Conservation (phyloP, 257 asterid genomes). For the Leptodermis oblonga region DNA sequence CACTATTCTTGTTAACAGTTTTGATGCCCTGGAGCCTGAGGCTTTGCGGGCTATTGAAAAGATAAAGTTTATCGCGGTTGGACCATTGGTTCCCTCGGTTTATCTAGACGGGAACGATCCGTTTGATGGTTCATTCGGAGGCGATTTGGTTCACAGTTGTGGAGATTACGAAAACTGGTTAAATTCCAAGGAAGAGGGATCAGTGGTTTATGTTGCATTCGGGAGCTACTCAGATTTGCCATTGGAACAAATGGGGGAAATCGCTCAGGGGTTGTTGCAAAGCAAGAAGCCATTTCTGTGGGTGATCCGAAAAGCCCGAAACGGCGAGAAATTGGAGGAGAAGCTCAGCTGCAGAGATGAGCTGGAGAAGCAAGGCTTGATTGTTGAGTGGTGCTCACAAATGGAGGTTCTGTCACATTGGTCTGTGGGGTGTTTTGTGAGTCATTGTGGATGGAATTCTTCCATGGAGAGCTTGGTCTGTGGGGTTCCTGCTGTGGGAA, state of each 20-base stretch:
- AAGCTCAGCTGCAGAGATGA: slow-evolving; percentile 16
- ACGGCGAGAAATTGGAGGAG: neutral
- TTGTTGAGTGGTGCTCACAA: slow-evolving; percentile 31
- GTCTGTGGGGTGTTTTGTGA: slow-evolving; percentile 26
- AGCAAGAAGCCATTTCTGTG: slow-evolving; percentile 28
- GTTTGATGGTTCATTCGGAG: slow-evolving; percentile 32
- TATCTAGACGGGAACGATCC: slow-evolving; percentile 36
- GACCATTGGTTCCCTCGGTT: slow-evolving; percentile 49
- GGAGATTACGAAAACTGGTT: slow-evolving; percentile 23
- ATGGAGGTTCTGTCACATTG: slow-evolving; percentile 23
- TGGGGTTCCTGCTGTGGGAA: slow-evolving; percentile 39
- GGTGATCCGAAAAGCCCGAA: slow-evolving; percentile 15
- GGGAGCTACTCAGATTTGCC: slow-evolving; percentile 39
- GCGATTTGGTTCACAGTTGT: slow-evolving; percentile 20
- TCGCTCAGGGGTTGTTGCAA: slow-evolving; percentile 21
- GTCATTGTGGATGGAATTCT: slow-evolving; percentile 56
- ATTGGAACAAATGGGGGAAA: slow-evolving; percentile 25
- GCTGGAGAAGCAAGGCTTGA: slow-evolving; percentile 17
- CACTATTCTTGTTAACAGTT: slow-evolving; percentile 42
- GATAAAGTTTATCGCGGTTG: slow-evolving; percentile 31
- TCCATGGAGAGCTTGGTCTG: slow-evolving; percentile 33
- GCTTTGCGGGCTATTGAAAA: slow-evolving; percentile 26
- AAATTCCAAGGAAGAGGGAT: slow-evolving; percentile 16
- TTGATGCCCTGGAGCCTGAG: slow-evolving; percentile 35
- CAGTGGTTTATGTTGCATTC: slow-evolving; percentile 44